A percentile compares a stretch with the other conserved stretches of the same genome.
Conservation (phyloP, 257 asterid species). For the Nicotiana benthamiana region DNA sequence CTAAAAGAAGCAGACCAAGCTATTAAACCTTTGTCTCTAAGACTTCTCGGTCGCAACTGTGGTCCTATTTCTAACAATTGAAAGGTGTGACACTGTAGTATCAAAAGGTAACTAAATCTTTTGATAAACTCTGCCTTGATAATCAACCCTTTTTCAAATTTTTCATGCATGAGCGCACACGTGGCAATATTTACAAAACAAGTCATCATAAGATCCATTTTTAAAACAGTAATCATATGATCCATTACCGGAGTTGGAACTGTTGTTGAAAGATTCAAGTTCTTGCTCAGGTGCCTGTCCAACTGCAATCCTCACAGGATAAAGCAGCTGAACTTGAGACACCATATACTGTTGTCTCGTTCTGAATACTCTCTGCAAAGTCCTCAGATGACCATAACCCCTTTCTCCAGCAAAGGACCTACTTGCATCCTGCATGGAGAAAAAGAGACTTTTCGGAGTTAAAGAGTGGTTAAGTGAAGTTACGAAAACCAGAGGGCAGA, state of each 20-base stretch:
- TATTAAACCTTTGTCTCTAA: background rate
- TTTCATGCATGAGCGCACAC: background rate
- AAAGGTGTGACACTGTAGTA: background rate
- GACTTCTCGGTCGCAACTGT: background rate
- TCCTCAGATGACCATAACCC: constrained; percentile 51
- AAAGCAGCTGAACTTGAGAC: constrained; percentile 74
- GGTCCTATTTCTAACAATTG: background rate
- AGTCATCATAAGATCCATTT: constrained; percentile 16
- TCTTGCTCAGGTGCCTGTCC: constrained; percentile 70
- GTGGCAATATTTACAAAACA: background rate
- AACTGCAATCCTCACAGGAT: constrained; percentile 66
- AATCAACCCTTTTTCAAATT: background rate
- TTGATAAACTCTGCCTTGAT: background rate
- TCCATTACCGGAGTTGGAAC: constrained; percentile 45
- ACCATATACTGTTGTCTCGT: constrained; percentile 65
- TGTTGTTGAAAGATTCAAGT: constrained; percentile 70
- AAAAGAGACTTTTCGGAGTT: background rate
- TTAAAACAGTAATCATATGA: background rate
- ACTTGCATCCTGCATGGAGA: constrained; percentile 54
- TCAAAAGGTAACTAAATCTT: background rate
- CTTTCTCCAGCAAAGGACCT: constrained; percentile 68
- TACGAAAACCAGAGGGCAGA: background rate
- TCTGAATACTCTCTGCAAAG: constrained; percentile 52
- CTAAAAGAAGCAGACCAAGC: background rate
- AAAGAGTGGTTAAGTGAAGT: background rate